Evolutionary conservation across 139 green algal species (phyloP).

Genomic region (Auxenochlorella pyrenoidosa): DNA sequence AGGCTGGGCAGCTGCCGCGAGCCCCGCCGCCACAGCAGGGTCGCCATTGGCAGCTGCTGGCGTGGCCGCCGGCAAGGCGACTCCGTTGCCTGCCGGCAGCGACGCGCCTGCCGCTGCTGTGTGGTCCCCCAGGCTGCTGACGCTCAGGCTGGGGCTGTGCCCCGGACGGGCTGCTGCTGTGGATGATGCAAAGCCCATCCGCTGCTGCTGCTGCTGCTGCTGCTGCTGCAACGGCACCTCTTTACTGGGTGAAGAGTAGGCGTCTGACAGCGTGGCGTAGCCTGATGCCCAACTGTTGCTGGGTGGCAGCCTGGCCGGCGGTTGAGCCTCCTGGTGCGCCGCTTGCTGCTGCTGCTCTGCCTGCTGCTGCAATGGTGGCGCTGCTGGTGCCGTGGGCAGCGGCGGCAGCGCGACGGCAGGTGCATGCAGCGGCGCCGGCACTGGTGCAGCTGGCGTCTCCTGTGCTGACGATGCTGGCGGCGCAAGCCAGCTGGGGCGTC

Average conservation of each 20-base stretch:
- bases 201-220: neutral
- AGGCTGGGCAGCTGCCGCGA: neutral
- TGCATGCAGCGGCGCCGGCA: neutral
- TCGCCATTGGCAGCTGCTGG: too few relatives aligned
- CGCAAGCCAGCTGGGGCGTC: neutral
- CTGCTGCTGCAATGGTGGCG: neutral
- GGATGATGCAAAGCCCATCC: neutral
- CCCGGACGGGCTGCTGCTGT: neutral
- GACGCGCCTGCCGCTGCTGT: neutral
- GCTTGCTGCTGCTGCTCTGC: conserved; percentile 1
- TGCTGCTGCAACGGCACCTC: neutral
- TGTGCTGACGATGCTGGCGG: neutral
- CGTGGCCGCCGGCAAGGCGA: neutral
- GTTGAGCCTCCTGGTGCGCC: neutral
- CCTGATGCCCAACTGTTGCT: conserved; percentile 10
- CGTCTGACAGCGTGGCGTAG: conserved; percentile 15
- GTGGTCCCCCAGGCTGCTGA: neutral
- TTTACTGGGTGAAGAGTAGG: conserved; percentile 2
- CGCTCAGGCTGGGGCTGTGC: neutral
- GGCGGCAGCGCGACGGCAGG: neutral
- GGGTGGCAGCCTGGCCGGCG: neutral
- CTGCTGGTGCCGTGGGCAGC: neutral
- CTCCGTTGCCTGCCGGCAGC: neutral
- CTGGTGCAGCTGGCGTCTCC: too few relatives aligned
- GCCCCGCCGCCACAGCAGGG: too few relatives aligned